Evolutionary conservation across 169 alveolate genomes (phyloP).

Genomic region (Cryptosporidium canis): DNA sequence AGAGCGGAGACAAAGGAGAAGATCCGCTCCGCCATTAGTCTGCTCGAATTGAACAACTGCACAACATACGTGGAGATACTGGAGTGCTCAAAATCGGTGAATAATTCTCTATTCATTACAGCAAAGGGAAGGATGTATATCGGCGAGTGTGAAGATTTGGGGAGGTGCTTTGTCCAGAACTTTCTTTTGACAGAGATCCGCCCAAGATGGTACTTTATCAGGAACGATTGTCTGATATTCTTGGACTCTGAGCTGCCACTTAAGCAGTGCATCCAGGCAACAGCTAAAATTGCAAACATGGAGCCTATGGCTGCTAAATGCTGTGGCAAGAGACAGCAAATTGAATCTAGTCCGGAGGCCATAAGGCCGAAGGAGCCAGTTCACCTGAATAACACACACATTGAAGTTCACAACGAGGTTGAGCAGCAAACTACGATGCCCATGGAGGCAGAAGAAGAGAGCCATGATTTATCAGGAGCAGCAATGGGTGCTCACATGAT

Average conservation of each 20-base stretch:
- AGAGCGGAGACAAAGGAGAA: slow-evolving; percentile 70
- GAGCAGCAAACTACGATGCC: neutral
- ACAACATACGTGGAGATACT: slow-evolving; percentile 68
- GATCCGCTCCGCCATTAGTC: slow-evolving; percentile 62
- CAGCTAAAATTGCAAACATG: slow-evolving; percentile 10
- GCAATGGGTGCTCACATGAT: neutral
- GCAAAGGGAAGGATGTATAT: slow-evolving; percentile 71
- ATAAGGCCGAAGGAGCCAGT: neutral
- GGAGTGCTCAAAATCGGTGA: slow-evolving; percentile 58
- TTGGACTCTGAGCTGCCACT: slow-evolving; percentile 58
- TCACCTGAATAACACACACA: neutral
- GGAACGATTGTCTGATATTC: slow-evolving; percentile 59
- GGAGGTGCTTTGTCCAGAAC: slow-evolving; percentile 58
- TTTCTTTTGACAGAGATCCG: slow-evolving; percentile 60
- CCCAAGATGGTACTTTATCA: slow-evolving; percentile 65
- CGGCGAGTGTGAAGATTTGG: slow-evolving; percentile 38
- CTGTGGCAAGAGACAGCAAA: neutral
- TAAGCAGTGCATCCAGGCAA: neutral
- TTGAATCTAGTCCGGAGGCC: neutral
- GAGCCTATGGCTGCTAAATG: neutral
- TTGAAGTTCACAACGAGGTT: neutral
- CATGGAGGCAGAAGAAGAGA: neutral
- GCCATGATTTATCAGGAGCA: neutral
- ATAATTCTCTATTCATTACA: slow-evolving; percentile 44
- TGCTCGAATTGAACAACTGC: slow-evolving; percentile 44